Conservation (phyloP, 257 asterid genomes). For the Echites panduratus region DNA sequence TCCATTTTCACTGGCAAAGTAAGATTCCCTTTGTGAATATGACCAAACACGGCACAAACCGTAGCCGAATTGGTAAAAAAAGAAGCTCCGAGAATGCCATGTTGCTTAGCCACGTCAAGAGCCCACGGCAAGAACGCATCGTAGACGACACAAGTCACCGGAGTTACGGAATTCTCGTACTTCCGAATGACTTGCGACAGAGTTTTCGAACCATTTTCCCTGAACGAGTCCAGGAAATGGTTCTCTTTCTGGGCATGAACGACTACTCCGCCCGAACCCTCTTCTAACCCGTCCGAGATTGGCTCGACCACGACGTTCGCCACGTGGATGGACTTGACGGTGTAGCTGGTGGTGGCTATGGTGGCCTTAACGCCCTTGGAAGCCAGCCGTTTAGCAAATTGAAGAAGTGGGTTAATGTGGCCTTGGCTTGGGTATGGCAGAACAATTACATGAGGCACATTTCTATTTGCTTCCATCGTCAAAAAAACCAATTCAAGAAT, state of each 20-base stretch:
- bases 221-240: conserved; percentile 25
- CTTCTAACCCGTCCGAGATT: conserved; percentile 54
- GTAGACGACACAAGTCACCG: conserved; percentile 33
- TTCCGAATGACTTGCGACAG: background rate
- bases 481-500: too few relatives aligned
- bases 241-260: conserved; percentile 20
- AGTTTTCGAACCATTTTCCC: conserved; percentile 4
- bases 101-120: conserved; percentile 51
- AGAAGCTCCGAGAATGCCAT: conserved; percentile 49
- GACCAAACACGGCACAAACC: conserved; percentile 48
- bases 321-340: conserved; percentile 31
- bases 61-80: conserved; percentile 61
- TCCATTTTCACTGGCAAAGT: conserved; percentile 36
- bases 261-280: conserved; percentile 25
- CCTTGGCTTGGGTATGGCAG: conserved; percentile 75
- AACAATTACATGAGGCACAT: conserved; percentile 36
- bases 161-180: background rate
- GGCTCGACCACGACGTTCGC: conserved; percentile 33
- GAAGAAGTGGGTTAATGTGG: conserved; percentile 77
- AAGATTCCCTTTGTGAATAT: conserved; percentile 35
- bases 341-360: conserved; percentile 50
- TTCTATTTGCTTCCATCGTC: background rate
- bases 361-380: conserved; percentile 59
- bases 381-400: conserved; percentile 58
- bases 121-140: conserved; percentile 72